Evolutionary conservation across 225 moss, liverwort and hornwort species (phyloP), one percentile per base, ranked within the genome.

Genomic region (Marchantia paleacea): DNA sequence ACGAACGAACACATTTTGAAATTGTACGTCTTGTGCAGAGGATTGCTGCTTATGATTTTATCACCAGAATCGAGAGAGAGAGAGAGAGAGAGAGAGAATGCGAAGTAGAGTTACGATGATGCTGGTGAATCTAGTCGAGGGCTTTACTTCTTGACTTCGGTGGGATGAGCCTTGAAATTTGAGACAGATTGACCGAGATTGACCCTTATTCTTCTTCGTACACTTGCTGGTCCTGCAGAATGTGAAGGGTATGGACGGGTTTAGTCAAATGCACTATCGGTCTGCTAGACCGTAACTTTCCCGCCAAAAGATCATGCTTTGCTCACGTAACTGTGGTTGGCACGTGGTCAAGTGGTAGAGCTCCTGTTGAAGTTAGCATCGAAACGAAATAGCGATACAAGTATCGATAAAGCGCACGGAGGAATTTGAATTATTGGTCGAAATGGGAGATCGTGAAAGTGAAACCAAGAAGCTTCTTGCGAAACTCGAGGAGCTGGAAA

Each of bases 401-500:
- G 31, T 31, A 13, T 13, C 13, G 24, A 26, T 14, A 31, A 5
- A 4, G 11, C 12, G 20, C 48, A 72, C 16, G 9, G 71, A 51
- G 54, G 25, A 52, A 16, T 78, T 78, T 64, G n/a, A 64, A 19
- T 19, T 64, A 19, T 20, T 9, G 10, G 19, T 20, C 77, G 64
- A 62, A n/a, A 78, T 78, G 78, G 78, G 78, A 49, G 78, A 78
- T 53, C 25, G 65, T 8, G 78, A 78, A 20, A 51, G 8, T 24
- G 78, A 78, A 52, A 66, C 78, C 15, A 78, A 67, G 67, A 78
- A 78, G 66, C 78, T 78, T 65, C 78, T 78, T 26, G 78, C 65
- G 7, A 78, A 78, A 25, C 67, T 64, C 12, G 51, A 78, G 48
- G 78, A 78, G 78, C 78, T 78, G 4, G 78, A 78, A 47, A 22